A percentile compares a stretch with the other conserved stretches of the same genome.
Evolutionary conservation across 2,329 filamentous ascomycete genomes (phyloP).

Genomic region (Emergomyces pasteurianus): DNA sequence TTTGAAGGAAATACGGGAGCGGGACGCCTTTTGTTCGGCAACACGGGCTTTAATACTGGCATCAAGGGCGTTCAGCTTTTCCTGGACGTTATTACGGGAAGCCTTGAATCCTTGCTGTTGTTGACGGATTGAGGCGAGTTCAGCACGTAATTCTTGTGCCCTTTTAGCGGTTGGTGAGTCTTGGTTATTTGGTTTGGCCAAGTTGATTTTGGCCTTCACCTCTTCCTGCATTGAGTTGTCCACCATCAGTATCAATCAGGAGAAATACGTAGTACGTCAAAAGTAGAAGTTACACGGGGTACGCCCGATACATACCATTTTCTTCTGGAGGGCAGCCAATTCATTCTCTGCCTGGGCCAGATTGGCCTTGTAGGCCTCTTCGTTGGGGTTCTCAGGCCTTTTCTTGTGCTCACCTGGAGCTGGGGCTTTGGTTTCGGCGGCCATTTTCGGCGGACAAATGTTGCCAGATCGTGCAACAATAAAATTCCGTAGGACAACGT

Average conservation of each 20-base stretch:
- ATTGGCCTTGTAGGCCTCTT: constrained; percentile 67
- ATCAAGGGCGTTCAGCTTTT: constrained; percentile 87
- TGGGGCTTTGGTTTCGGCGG: constrained; percentile 18
- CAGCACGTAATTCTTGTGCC: constrained; percentile 69
- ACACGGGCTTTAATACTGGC: constrained; percentile 77
- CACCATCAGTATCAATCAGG: neutral
- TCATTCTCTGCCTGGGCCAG: constrained; percentile 78
- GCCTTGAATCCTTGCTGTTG: constrained; percentile 84
- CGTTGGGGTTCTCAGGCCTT: constrained; percentile 78
- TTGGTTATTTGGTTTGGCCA: constrained; percentile 68
- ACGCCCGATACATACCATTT: constrained; percentile 40
- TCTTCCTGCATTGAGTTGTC: constrained; percentile 53
- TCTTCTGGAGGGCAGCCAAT: constrained; percentile 63
- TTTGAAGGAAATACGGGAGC: constrained; percentile 73
- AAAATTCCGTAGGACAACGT: neutral
- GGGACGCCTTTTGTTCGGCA: constrained; percentile 74
- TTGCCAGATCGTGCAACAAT: neutral
- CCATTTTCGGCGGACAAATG: constrained; percentile 18
- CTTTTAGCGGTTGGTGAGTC: constrained; percentile 70
- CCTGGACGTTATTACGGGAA: constrained; percentile 62
- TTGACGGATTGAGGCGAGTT: constrained; percentile 72
- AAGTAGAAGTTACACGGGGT: neutral
- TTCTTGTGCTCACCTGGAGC: constrained; percentile 28
- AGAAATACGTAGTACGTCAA: neutral
- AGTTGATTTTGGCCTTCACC: constrained; percentile 78